Percentiles rank a stretch among this genome's conserved stretches.
phyloP scores from a whole-genome alignment of 1,284 basidiomycete genomes.

The Trametes versicolor region DNA sequence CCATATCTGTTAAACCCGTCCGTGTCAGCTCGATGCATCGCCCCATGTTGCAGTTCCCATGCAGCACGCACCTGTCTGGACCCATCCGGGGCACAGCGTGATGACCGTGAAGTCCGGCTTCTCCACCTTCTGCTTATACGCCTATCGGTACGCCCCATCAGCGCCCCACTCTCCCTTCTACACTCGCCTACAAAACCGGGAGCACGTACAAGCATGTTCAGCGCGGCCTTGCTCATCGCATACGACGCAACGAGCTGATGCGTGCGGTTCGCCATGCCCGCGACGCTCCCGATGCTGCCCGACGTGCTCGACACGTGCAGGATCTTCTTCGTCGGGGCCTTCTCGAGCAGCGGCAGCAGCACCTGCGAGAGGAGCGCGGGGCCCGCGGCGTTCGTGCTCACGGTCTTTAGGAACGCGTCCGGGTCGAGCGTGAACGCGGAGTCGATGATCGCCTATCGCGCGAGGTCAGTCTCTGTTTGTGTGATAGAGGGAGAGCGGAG shows the following conservation, averaged over 20 bases:
- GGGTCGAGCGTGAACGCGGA: constrained; percentile 39
- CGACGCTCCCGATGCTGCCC: constrained; percentile 40
- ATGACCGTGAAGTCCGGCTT: constrained; percentile 39
- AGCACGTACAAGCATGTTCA: constrained; percentile 45
- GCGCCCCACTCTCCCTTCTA: not conserved
- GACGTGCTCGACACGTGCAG: constrained; percentile 47
- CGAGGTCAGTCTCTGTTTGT: constrained; percentile 39
- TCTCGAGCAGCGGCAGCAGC: constrained; percentile 45
- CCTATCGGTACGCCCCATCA: constrained; percentile 27
- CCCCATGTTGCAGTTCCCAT: not conserved
- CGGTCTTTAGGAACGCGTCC: constrained; percentile 32
- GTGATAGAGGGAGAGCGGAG: not conserved
- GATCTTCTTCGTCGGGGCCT: constrained; percentile 46
- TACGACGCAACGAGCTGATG: constrained; percentile 34
- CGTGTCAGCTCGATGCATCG: too few relatives aligned
- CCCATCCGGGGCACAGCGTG: constrained; percentile 43
- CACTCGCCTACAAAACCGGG: too few relatives aligned
- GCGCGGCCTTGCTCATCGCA: constrained; percentile 40
- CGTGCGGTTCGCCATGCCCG: not conserved
- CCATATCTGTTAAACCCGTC: too few relatives aligned
- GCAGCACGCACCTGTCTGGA: constrained; percentile 42
- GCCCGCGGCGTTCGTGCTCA: constrained; percentile 47
- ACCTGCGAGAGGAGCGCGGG: constrained; percentile 45
- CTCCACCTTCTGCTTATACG: constrained; percentile 44
- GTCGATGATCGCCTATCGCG: constrained; percentile 33